Conservation (phyloP, 2,329 filamentous ascomycete species). For the Penicillium sp. region DNA sequence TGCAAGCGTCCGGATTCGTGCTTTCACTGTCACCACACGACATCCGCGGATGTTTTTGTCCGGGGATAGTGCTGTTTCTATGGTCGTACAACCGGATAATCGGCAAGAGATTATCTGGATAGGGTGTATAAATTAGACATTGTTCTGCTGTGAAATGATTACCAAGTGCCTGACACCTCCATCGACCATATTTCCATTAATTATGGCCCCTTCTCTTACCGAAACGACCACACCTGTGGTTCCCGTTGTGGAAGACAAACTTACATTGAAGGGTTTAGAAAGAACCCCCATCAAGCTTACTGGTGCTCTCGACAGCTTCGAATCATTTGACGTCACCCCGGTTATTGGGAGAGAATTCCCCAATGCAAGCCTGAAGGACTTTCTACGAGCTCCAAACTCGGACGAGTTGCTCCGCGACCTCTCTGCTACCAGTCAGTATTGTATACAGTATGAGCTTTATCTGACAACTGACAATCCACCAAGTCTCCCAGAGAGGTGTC, state of each 20-base stretch:
- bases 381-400: conserved; percentile 42
- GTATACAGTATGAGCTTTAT: neutral
- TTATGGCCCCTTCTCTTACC: conserved; percentile 7
- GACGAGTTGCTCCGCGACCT: conserved; percentile 41
- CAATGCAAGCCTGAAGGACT: conserved; percentile 53
- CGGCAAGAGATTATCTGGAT: neutral
- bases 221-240: conserved; percentile 4
- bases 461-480: neutral
- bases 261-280: conserved; percentile 17
- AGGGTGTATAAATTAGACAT: neutral
- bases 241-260: conserved; percentile 1
- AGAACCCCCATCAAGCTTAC: conserved; percentile 41
- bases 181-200: neutral
- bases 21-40: conserved; percentile 6
- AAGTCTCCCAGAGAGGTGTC: conserved; percentile 58
- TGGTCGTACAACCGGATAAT: neutral
- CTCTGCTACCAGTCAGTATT: conserved; percentile 36
- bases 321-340: conserved; percentile 56
- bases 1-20: conserved; percentile 5
- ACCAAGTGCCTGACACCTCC: no score
- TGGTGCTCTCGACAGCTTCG: conserved; percentile 49
- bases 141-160: neutral
- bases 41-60: neutral
- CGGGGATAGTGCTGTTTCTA: neutral
- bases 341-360: conserved; percentile 56